These are phyloP conservation scores for Agroathelia rolfsii DNA, from an alignment of 1,284 basidiomycete genomes.

Conservation along the genomic window DNA sequence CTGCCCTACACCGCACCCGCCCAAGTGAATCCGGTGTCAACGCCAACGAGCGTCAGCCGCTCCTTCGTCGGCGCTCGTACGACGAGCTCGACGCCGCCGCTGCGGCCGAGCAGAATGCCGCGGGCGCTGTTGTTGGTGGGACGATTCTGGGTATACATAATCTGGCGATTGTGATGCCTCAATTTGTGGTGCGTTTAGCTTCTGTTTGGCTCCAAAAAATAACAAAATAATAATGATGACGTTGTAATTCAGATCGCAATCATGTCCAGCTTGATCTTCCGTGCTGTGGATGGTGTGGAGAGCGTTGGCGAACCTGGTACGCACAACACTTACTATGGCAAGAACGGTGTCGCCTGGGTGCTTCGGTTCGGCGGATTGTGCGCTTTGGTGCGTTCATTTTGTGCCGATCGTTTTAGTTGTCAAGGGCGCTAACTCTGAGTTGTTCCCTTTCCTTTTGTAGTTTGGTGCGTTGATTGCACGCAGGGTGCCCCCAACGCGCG, in stretches of 20 bases:
- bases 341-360: conserved; percentile 89
- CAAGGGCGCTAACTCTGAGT: conserved; percentile 4
- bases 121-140: conserved; percentile 72
- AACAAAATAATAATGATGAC: conserved; percentile 3
- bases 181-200: conserved; percentile 76
- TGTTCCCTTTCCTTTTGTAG: conserved; percentile 19
- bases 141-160: conserved; percentile 95
- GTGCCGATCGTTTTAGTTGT: conserved; percentile 1
- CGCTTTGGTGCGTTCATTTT: conserved; percentile 44
- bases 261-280: conserved; percentile 85
- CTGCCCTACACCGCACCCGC: conserved; percentile 9
- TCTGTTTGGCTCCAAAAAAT: neutral
- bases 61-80: conserved; percentile 61
- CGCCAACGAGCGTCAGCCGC: conserved; percentile 47
- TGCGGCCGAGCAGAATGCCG: conserved; percentile 32
- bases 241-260: conserved; percentile 60
- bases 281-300: conserved; percentile 52
- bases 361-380: conserved; percentile 85
- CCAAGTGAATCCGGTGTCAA: no score
- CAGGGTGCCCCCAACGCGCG: conserved; percentile 76
- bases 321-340: conserved; percentile 60
- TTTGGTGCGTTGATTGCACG: conserved; percentile 66
- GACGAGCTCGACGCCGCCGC: conserved; percentile 34
- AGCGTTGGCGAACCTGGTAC: conserved; percentile 30
- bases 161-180: conserved; percentile 86